These are phyloP conservation scores for Brassica juncea DNA, from an alignment of 345 rosid species.

Conservation along the genomic window DNA sequence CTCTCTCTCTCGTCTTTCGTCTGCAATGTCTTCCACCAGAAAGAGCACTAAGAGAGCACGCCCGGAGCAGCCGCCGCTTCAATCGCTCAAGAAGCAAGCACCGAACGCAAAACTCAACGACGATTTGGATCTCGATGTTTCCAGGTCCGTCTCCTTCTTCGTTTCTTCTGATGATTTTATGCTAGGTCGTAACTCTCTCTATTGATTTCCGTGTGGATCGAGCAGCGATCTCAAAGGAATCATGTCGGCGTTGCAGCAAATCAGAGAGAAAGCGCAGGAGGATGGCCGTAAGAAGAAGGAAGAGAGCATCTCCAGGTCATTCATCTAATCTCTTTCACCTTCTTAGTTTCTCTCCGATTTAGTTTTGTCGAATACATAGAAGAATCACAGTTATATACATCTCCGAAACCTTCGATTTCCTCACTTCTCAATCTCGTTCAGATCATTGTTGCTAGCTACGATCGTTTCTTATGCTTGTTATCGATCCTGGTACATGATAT, in stretches of 20 bases:
- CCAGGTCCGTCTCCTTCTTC: constrained; percentile 45
- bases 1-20: constrained; percentile 1
- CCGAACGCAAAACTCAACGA: constrained; percentile 47
- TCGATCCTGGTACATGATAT: neutral
- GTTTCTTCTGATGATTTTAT: neutral
- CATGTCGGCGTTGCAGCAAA: constrained; percentile 78
- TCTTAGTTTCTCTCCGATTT: constrained; percentile 2
- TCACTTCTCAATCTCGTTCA: neutral
- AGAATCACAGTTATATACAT: constrained; percentile 7
- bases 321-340: neutral
- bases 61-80: constrained; percentile 35
- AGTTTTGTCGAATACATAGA: neutral
- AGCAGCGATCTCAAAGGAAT: constrained; percentile 80
- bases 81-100: constrained; percentile 43
- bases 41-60: constrained; percentile 32
- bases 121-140: constrained; percentile 62
- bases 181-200: neutral
- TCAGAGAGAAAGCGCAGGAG: constrained; percentile 71
- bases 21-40: constrained; percentile 38
- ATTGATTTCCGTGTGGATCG: constrained; percentile 19
- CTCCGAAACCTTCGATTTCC: neutral
- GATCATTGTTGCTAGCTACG: neutral
- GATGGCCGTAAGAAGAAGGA: constrained; percentile 86
- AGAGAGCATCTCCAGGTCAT: constrained; percentile 79
- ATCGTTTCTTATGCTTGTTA: neutral